Conservation (phyloP, 441 rosid genomes). For the Populus hybrid region DNA sequence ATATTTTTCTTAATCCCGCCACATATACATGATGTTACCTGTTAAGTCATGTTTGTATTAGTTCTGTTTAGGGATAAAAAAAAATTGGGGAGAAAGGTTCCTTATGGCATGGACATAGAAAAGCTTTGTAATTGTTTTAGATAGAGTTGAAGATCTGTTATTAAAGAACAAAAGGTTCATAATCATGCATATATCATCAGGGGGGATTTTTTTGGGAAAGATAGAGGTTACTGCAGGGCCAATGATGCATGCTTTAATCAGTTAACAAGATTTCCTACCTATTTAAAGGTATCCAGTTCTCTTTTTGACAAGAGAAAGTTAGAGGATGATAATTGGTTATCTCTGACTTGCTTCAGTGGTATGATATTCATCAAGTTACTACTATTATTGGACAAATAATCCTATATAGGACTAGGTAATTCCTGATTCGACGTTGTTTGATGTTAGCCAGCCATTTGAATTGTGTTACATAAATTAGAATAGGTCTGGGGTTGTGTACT, state of each 20-base stretch:
- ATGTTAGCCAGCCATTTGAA: neutral
- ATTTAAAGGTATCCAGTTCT: neutral
- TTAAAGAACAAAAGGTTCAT: neutral
- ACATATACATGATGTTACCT: neutral
- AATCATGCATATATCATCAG: neutral
- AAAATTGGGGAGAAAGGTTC: neutral
- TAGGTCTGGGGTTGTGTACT: neutral
- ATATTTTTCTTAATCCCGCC: neutral
- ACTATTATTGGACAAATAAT: neutral
- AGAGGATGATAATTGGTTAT: neutral
- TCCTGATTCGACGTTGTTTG: neutral
- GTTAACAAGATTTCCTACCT: neutral
- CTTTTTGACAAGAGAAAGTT: neutral
- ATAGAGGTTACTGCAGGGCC: neutral
- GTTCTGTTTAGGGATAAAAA: too few species aligned
- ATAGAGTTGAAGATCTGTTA: neutral
- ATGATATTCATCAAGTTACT: neutral
- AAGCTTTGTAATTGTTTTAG: neutral
- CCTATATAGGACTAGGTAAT: neutral
- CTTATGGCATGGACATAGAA: neutral
- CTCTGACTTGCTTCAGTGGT: neutral
- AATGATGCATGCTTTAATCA: neutral
- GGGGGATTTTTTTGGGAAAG: neutral
- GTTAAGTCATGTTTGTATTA: neutral
- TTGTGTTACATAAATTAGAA: neutral